Conservation (phyloP, 225 moss, liverwort and hornwort species). For the Rhytidiadelphus loreus region DNA sequence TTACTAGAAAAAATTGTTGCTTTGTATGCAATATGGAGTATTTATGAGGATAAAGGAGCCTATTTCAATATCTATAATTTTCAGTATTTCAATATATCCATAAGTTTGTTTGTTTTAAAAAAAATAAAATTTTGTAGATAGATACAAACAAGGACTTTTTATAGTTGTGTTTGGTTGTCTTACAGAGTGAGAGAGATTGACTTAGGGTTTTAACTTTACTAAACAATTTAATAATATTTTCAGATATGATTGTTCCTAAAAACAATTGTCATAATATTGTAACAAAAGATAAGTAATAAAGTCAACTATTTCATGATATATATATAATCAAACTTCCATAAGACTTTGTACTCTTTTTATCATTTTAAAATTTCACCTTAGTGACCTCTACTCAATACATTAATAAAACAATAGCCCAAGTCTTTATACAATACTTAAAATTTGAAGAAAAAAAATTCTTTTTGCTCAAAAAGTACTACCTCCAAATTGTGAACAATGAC, state of each 20-base stretch:
- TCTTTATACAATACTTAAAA: neutral
- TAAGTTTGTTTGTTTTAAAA: neutral
- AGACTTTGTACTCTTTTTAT: neutral
- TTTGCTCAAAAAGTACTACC: neutral
- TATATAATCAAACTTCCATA: neutral
- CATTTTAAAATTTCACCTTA: neutral
- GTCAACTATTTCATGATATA: neutral
- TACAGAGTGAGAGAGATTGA: neutral
- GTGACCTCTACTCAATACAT: neutral
- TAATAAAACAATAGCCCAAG: neutral
- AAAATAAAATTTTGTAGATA: neutral
- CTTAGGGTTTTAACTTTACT: neutral
- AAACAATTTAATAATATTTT: neutral
- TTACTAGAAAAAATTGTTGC: neutral
- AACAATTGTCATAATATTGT: neutral
- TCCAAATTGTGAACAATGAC: neutral
- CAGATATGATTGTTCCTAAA: neutral
- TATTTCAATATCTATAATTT: rapidly evolving
- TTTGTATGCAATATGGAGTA: neutral
- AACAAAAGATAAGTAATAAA: neutral
- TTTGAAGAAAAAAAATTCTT: neutral
- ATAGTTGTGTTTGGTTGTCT: neutral
- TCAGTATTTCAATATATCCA: neutral
- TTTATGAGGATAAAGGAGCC: neutral
- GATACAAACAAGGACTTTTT: neutral